These are phyloP conservation scores for Ettlia oleoabundans DNA, from an alignment of 139 green algal genomes.

Conservation along the genomic window DNA sequence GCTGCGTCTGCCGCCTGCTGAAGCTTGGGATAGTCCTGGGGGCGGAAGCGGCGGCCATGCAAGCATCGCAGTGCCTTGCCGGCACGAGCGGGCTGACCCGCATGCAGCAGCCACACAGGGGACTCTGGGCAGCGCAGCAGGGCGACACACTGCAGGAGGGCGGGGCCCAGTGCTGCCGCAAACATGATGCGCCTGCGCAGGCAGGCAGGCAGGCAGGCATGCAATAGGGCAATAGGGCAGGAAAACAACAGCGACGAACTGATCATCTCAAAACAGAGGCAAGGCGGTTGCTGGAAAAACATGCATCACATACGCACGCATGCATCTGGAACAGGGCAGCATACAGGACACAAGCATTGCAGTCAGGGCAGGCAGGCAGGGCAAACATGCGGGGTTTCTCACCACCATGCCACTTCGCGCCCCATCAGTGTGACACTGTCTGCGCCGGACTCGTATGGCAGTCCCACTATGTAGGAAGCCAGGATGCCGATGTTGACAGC, in stretches of 20 bases:
- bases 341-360: neutral
- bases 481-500: constrained; percentile 82
- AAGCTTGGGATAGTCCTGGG: constrained; percentile 12
- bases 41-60: constrained; percentile 19
- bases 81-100: constrained; percentile 37
- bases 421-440: constrained; percentile 41
- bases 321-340: neutral
- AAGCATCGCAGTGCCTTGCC: constrained; percentile 9
- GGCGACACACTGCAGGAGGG: constrained; percentile 55
- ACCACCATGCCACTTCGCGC: constrained; percentile 37
- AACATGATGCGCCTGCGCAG: constrained; percentile 70
- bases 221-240: neutral
- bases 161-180: constrained; percentile 48
- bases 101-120: constrained; percentile 71
- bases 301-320: too few relatives aligned
- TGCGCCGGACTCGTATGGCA: constrained; percentile 54
- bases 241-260: too few relatives aligned
- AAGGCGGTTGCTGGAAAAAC: too few relatives aligned
- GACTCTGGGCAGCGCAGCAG: constrained; percentile 69
- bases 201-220: neutral
- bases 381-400: too few relatives aligned
- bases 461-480: constrained; percentile 56
- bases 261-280: neutral
- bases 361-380: constrained; percentile 13
- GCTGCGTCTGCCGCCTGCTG: neutral